Evolutionary conservation across 192 early-diverging fungal species (phyloP).

Genomic region (Coemansia sp.): DNA sequence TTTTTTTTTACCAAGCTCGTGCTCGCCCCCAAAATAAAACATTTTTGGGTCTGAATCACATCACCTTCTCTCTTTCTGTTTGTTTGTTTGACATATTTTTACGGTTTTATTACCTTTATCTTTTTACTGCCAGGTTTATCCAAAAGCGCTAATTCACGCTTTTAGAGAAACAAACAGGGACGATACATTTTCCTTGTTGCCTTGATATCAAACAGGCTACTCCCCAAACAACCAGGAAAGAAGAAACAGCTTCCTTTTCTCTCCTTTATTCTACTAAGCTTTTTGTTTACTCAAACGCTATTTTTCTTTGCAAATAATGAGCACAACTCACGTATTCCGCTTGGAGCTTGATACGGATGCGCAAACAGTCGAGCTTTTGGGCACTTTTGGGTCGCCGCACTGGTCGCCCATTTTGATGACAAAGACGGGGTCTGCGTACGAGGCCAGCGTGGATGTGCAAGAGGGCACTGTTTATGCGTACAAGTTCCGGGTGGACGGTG

Average conservation of each 20-base stretch:
- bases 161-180: neutral
- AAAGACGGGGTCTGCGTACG: slow-evolving; percentile 20
- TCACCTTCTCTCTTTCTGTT: neutral
- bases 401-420: slow-evolving; percentile 40
- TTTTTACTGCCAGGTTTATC: neutral
- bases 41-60: neutral
- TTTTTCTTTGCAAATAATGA: slow-evolving; percentile 1
- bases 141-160: no score
- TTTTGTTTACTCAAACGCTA: neutral
- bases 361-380: slow-evolving; percentile 33
- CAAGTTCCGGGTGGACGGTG: slow-evolving; percentile 47
- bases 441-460: slow-evolving; percentile 21
- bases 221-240: neutral
- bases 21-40: neutral
- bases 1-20: no score
- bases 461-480: slow-evolving; percentile 22
- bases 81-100: slow-evolving; percentile 7
- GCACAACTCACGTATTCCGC: slow-evolving; percentile 28
- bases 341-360: slow-evolving; percentile 15
- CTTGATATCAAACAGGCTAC: neutral
- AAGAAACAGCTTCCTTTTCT: neutral
- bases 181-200: neutral
- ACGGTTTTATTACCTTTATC: slow-evolving; percentile 12
- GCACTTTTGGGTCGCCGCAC: slow-evolving; percentile 38
- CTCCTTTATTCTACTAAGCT: neutral